phyloP scores from a whole-genome alignment of 768 basidiomycete genomes.

The Russula griseocarnosa region DNA sequence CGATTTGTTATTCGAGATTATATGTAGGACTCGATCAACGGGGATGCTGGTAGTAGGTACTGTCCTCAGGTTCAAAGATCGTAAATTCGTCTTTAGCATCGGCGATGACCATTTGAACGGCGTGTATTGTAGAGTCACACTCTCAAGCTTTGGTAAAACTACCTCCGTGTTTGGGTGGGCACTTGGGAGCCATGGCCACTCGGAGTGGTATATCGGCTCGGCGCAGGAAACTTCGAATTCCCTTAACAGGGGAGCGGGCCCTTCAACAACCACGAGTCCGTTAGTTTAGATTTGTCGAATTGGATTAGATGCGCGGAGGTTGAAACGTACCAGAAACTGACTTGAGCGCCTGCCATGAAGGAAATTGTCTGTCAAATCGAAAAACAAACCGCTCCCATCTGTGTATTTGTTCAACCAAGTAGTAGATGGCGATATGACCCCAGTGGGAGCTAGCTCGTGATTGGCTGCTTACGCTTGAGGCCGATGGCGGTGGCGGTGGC shows the following conservation, averaged over 20 bases:
- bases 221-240: constrained; percentile 78
- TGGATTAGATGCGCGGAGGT: not conserved
- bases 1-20: constrained; percentile 53
- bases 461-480: constrained; percentile 32
- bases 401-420: constrained; percentile 74
- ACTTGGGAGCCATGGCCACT: constrained; percentile 76
- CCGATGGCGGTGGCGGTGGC: constrained; percentile 25
- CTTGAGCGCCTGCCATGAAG: constrained; percentile 69
- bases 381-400: constrained; percentile 82
- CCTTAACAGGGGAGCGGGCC: constrained; percentile 64
- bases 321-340: constrained; percentile 57
- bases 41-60: constrained; percentile 61
- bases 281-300: constrained; percentile 9
- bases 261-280: constrained; percentile 36
- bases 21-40: constrained; percentile 64
- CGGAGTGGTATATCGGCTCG: constrained; percentile 51
- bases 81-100: constrained; percentile 57
- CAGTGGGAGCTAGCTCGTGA: constrained; percentile 57
- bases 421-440: constrained; percentile 78
- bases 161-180: constrained; percentile 36
- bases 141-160: constrained; percentile 47
- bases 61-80: constrained; percentile 57
- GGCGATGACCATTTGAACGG: constrained; percentile 79
- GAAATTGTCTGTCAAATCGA: constrained; percentile 71
- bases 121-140: constrained; percentile 63